Percentiles rank a stretch among this genome's conserved stretches.
Conservation (phyloP, 2,329 filamentous ascomycete genomes). For the Xylariomycetidae sp. region DNA sequence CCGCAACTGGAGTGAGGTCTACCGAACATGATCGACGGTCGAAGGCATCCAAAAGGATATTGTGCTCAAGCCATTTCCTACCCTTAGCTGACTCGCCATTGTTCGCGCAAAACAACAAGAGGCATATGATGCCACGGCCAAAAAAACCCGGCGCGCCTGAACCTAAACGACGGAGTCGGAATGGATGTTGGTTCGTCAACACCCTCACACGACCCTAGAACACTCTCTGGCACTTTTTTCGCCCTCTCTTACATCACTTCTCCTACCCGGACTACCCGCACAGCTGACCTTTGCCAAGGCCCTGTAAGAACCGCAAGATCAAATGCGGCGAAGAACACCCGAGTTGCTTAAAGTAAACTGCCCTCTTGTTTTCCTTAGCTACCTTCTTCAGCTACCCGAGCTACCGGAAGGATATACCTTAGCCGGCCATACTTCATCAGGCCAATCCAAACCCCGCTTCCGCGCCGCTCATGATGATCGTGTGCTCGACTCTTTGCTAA, state of each 20-base stretch:
- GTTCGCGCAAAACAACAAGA: conserved; percentile 1
- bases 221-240: no score
- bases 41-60: conserved; percentile 22
- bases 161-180: conserved; percentile 39
- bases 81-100: conserved; percentile 17
- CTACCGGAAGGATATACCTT: no score
- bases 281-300: conserved; percentile 42
- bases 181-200: conserved; percentile 37
- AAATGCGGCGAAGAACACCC: conserved; percentile 80
- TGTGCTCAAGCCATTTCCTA: conserved; percentile 23
- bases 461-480: no score
- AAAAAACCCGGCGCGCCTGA: conserved; percentile 37
- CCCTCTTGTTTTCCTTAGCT: conserved; percentile 4
- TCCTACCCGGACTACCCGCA: neutral
- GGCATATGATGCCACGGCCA: conserved; percentile 34
- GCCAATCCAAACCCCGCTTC: no score
- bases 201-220: no score
- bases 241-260: conserved; percentile 1
- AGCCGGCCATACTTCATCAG: no score
- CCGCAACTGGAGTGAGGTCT: conserved; percentile 11
- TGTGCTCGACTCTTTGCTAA: no score
- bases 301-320: conserved; percentile 72
- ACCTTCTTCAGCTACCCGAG: no score
- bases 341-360: conserved; percentile 54
- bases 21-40: conserved; percentile 24